Conservation (phyloP, 306 rosid genomes). For the Cucumis melo region DNA sequence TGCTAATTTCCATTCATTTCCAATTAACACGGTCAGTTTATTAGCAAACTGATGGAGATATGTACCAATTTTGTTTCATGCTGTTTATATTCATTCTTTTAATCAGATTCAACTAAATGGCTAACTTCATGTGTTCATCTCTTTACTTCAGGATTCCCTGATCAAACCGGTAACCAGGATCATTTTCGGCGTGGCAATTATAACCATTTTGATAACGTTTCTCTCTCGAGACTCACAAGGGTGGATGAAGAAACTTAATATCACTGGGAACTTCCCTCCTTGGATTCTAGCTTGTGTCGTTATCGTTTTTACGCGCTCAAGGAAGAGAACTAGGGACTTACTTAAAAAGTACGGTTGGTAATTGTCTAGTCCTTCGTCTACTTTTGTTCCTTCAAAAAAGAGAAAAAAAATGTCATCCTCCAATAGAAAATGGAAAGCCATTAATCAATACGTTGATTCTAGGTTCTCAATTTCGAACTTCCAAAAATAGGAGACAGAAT, state of each 20-base stretch:
- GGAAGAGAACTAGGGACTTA: slow-evolving; percentile 67
- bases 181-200: slow-evolving; percentile 48
- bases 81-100: not conserved
- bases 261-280: slow-evolving; percentile 61
- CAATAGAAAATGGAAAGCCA: not conserved
- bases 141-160: slow-evolving; percentile 52
- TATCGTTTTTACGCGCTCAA: slow-evolving; percentile 67
- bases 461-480: not conserved
- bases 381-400: not conserved
- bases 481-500: not conserved
- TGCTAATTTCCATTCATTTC: too few relatives aligned
- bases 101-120: not conserved
- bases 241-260: slow-evolving; percentile 48
- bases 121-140: not conserved
- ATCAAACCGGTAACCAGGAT: slow-evolving; percentile 67
- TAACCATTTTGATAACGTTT: slow-evolving; percentile 47
- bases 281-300: slow-evolving; percentile 85
- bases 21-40: too few relatives aligned
- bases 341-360: slow-evolving; percentile 50
- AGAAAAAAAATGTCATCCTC: not conserved
- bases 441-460: not conserved
- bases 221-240: slow-evolving; percentile 39
- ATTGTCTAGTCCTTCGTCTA: not conserved
- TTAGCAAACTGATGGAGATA: not conserved
- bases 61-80: not conserved